Base-by-base conservation (phyloP, 1,284 basidiomycete species). In the Puccinia horiana region DNA sequence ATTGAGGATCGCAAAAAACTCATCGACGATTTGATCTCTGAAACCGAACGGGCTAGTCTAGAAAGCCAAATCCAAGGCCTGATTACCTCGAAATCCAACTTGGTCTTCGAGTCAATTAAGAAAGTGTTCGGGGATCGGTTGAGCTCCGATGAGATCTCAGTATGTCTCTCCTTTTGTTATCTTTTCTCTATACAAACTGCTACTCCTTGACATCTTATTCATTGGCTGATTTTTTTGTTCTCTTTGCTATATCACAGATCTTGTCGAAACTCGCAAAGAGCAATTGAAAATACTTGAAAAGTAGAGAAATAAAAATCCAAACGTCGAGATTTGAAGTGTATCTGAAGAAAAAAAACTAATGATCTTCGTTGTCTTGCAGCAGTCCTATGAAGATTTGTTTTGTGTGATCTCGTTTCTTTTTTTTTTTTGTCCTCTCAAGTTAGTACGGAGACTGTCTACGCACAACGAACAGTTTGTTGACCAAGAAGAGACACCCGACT, bases 91-190 rank as follows among this genome's bases (percentile, higher is more conserved):
- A 49, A 58, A 32, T 67, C 63, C 2, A 26, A 26, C 67, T 14
- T 69, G 29, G 76, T 79, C 47, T 70, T 79, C 49, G 76, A 76
- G 32, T 65, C 61, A 6, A 75, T 82, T 47, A 82, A 82, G 29
- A 70, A 76, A 63, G 35, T 65, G 20, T 82, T 76, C 44, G 81
- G 74, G n/a, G 74, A 82, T 23, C 63, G 54, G 26, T 76, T 82
- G 54, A 70, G 29, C 26, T 26, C 73, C 12, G 81, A 76, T 44
- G 81, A 82, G 37, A 37, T 82, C n/a, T 52, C 42, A 26, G 81
- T 82, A 69, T 69, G 65, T 47, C 20, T n/a, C 42, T 44, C 40
- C 42, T 42, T n/a, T 16, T n/a, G 9, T 5, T 44, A 2, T n/a
- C 5, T 26, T 29, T 47, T 18, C 47, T 5, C 14, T 20, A 42